phyloP scores from a whole-genome alignment of 2,329 filamentous ascomycete genomes.

The Curvularia eragrostidis region DNA sequence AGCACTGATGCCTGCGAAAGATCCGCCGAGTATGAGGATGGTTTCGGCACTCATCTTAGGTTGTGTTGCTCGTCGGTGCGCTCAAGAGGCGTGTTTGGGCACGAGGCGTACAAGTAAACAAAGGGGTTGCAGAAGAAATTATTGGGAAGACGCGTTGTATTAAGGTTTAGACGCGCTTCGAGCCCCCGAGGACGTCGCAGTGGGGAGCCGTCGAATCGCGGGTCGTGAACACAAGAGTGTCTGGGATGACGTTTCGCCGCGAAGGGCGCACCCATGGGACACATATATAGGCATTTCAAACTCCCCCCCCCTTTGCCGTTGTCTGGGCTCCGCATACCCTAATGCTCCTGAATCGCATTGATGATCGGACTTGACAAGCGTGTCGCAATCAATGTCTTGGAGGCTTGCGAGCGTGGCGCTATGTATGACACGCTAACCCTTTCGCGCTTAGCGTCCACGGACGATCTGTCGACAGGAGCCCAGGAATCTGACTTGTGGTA shows the following conservation, averaged over 20 bases:
- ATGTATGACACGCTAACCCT: slow-evolving; percentile 8
- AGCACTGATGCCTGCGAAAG: slow-evolving; percentile 45
- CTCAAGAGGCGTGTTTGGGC: slow-evolving; percentile 15
- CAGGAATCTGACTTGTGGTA: background rate
- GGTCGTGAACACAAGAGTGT: slow-evolving; percentile 10
- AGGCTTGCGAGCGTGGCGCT: slow-evolving; percentile 5
- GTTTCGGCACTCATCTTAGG: slow-evolving; percentile 44
- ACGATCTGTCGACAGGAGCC: slow-evolving; percentile 3
- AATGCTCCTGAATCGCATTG: slow-evolving; percentile 12
- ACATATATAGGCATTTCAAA: slow-evolving; percentile 8
- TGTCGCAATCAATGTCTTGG: slow-evolving; percentile 3
- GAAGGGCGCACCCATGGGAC: background rate
- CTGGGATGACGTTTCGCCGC: slow-evolving; percentile 4
- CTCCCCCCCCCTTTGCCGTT: background rate
- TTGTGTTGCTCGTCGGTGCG: background rate
- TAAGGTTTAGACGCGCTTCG: slow-evolving; percentile 21
- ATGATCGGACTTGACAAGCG: background rate
- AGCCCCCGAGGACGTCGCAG: slow-evolving; percentile 17
- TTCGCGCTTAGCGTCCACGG: background rate
- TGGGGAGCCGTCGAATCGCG: slow-evolving; percentile 25
- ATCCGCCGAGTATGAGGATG: slow-evolving; percentile 48
- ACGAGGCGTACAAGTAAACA: slow-evolving; percentile 9
- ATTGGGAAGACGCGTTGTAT: slow-evolving; percentile 16
- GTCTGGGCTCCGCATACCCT: slow-evolving; percentile 5
- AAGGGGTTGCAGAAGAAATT: slow-evolving; percentile 14